Conservation (phyloP, 441 rosid genomes). For the Aquilaria agallochum region DNA sequence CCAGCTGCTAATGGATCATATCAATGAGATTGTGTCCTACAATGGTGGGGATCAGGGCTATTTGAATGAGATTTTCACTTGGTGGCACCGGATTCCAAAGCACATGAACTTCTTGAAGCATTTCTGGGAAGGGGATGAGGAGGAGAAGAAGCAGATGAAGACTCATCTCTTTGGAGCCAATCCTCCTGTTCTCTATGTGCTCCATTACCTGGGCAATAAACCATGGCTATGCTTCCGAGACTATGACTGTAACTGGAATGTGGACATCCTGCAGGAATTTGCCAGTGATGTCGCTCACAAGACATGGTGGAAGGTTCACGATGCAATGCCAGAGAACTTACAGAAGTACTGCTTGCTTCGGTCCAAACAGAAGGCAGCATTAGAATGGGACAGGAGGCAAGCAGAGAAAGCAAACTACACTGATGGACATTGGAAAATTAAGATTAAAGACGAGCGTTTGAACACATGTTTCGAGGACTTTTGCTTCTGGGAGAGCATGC, state of each 20-base stretch:
- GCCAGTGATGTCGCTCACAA: constrained; percentile 76
- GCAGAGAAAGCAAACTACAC: constrained; percentile 70
- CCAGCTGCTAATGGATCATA: constrained; percentile 74
- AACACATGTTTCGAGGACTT: constrained; percentile 63
- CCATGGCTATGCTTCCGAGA: constrained; percentile 92
- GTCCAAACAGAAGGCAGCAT: constrained; percentile 78
- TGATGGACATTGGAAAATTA: constrained; percentile 83
- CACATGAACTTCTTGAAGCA: constrained; percentile 94
- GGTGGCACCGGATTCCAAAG: constrained; percentile 96
- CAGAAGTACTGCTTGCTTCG: constrained; percentile 71
- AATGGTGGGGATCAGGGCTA: constrained; percentile 96
- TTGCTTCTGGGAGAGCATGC: constrained; percentile 86
- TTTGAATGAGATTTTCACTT: constrained; percentile 79
- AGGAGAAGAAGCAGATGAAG: constrained; percentile 64
- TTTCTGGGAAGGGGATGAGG: constrained; percentile 83
- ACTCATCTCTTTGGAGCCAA: constrained; percentile 60
- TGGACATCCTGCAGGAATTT: constrained; percentile 63
- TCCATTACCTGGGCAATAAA: constrained; percentile 77
- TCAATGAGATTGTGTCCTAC: constrained; percentile 74
- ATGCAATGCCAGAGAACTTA: constrained; percentile 71
- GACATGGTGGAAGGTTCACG: constrained; percentile 89
- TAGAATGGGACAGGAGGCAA: constrained; percentile 85
- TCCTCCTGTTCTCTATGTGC: constrained; percentile 75
- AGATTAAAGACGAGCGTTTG: constrained; percentile 62
- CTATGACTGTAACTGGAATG: constrained; percentile 95